A percentile compares a stretch with the other conserved stretches of the same genome.
Evolutionary conservation across 768 basidiomycete species (phyloP).

Genomic region (Tylopilus vinaceipallidus): DNA sequence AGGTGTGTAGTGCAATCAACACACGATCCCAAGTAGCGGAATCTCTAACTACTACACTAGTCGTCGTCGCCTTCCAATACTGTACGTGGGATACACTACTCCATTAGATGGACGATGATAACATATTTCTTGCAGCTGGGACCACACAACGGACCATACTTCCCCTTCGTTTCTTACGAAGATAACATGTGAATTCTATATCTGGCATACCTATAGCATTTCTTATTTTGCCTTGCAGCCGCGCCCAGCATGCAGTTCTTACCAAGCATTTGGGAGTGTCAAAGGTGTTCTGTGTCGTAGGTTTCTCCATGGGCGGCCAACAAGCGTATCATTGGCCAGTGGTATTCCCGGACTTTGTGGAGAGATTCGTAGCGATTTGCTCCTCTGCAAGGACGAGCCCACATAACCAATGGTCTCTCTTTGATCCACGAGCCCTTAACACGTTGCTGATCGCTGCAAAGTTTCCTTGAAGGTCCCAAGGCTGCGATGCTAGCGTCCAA

Average conservation of each 20-base stretch:
- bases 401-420: constrained; percentile 50
- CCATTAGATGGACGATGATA: not conserved
- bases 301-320: constrained; percentile 63
- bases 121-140: constrained; percentile 35
- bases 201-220: not conserved
- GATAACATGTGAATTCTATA: constrained; percentile 48
- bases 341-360: constrained; percentile 55
- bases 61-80: constrained; percentile 63
- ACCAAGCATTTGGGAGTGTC: constrained; percentile 28
- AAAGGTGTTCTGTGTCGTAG: constrained; percentile 32
- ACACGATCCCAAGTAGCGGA: not conserved
- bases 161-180: constrained; percentile 53
- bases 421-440: not conserved
- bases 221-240: constrained; percentile 31
- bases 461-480: constrained; percentile 61
- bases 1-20: constrained; percentile 36
- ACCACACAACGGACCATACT: constrained; percentile 61
- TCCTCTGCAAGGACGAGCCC: constrained; percentile 55
- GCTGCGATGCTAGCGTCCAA: constrained; percentile 51
- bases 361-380: constrained; percentile 45
- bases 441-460: constrained; percentile 22
- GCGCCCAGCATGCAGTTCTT: constrained; percentile 53
- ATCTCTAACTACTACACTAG: constrained; percentile 29
- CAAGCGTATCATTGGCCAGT: constrained; percentile 59
- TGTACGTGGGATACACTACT: constrained; percentile 8